Evolutionary conservation across 2,329 filamentous ascomycete species (phyloP).

Genomic region (Whalleya microplaca): DNA sequence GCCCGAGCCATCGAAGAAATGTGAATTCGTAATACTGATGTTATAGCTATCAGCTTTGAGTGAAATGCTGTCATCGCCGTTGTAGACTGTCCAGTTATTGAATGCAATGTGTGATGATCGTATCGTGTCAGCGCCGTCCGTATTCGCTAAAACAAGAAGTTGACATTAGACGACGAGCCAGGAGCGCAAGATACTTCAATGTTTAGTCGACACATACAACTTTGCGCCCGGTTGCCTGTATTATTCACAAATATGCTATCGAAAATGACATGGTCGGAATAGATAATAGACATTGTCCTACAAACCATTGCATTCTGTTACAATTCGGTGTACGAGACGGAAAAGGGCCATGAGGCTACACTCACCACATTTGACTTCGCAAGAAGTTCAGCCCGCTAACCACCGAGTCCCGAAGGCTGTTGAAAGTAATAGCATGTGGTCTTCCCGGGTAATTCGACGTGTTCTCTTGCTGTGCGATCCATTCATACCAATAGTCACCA

Average conservation of each 20-base stretch:
- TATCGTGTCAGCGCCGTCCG: conserved; percentile 38
- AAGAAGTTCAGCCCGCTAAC: conserved; percentile 50
- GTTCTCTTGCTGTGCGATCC: conserved; percentile 42
- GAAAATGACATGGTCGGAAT: conserved; percentile 45
- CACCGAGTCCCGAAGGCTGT: conserved; percentile 47
- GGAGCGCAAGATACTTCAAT: no score
- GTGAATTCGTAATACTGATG: conserved; percentile 41
- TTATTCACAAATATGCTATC: conserved; percentile 54
- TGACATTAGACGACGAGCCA: no score
- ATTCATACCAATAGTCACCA: conserved; percentile 57
- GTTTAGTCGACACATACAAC: conserved; percentile 22
- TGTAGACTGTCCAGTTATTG: conserved; percentile 33
- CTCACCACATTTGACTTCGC: conserved; percentile 55
- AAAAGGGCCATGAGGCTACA: neutral
- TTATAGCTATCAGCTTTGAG: conserved; percentile 33
- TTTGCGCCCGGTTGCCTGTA: conserved; percentile 33
- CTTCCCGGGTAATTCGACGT: conserved; percentile 50
- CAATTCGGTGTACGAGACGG: no score
- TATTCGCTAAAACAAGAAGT: conserved; percentile 29
- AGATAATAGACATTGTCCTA: conserved; percentile 50
- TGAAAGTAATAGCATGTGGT: conserved; percentile 54
- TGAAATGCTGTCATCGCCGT: conserved; percentile 30
- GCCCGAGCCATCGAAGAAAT: conserved; percentile 46
- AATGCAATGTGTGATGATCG: conserved; percentile 31
- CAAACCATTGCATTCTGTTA: neutral